Conservation (phyloP, 2,329 filamentous ascomycete genomes). For the Colletotrichum spaethianum region DNA sequence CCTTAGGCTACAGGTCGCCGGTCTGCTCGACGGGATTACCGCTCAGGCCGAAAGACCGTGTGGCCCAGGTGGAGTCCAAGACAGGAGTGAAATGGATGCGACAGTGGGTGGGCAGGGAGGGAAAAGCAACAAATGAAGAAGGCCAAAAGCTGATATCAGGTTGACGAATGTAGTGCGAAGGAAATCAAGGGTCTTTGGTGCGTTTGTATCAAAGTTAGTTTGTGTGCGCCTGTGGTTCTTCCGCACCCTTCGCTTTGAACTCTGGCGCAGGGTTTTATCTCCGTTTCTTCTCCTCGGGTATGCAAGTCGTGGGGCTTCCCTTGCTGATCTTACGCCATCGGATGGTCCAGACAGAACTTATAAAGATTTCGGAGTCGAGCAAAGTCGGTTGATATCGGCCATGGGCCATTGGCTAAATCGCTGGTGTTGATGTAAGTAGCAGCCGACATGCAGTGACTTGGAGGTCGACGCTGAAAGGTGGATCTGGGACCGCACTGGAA, state of each 20-base stretch:
- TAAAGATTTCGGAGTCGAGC: not conserved
- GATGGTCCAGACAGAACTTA: not conserved
- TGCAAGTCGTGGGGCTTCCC: constrained; percentile 12
- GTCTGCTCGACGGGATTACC: constrained; percentile 15
- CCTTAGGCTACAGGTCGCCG: constrained; percentile 21
- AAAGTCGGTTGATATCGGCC: constrained; percentile 6
- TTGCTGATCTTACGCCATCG: constrained; percentile 2
- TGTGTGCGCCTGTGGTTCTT: constrained; percentile 1
- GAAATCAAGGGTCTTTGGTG: constrained; percentile 16
- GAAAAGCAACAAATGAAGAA: not conserved
- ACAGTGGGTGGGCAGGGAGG: constrained; percentile 8
- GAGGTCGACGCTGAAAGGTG: not conserved
- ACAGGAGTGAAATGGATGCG: constrained; percentile 24
- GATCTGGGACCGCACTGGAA: not conserved
- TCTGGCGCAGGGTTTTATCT: constrained; percentile 3
- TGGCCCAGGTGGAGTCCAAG: constrained; percentile 33
- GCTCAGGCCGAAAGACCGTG: constrained; percentile 29
- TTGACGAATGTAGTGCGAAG: not conserved
- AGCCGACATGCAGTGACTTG: not conserved
- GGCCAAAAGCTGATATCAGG: constrained; percentile 10
- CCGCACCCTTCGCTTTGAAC: constrained; percentile 15
- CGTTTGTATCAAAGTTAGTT: constrained; percentile 22
- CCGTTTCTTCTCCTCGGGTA: not conserved
- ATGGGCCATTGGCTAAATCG: constrained; percentile 8
- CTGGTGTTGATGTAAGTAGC: not conserved